Evolutionary conservation across 305 asterid genomes (phyloP).

Genomic region (Fraxinus ornus): DNA sequence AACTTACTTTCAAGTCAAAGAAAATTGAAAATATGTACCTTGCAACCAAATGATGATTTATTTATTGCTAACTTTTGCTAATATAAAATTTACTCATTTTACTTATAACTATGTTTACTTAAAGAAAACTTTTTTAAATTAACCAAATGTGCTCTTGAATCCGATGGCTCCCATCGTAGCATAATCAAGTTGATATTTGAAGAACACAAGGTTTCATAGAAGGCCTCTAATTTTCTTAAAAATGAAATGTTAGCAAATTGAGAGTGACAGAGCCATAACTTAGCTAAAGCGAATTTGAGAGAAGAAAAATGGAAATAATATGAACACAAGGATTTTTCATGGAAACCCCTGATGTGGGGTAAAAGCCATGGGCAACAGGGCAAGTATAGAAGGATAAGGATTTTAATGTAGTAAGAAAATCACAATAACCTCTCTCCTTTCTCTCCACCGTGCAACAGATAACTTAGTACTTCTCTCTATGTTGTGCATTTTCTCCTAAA

Average conservation of each 20-base stretch:
- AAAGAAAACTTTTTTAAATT: background rate
- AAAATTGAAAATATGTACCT: background rate
- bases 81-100: too few relatives aligned
- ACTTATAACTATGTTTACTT: background rate
- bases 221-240: background rate
- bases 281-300: background rate
- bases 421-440: background rate
- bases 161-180: background rate
- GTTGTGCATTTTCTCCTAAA: background rate
- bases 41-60: background rate
- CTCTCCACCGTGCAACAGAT: background rate
- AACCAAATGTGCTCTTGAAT: background rate
- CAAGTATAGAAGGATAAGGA: background rate
- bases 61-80: background rate
- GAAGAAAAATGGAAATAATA: background rate
- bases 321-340: background rate
- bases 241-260: background rate
- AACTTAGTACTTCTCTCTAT: background rate
- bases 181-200: background rate
- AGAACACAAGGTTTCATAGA: background rate
- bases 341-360: background rate
- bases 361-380: background rate
- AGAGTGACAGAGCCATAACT: background rate
- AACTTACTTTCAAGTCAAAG: background rate
- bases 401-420: background rate